Evolutionary conservation across 2,329 filamentous ascomycete species (phyloP).

Genomic region (Colletotrichum plurivorum): DNA sequence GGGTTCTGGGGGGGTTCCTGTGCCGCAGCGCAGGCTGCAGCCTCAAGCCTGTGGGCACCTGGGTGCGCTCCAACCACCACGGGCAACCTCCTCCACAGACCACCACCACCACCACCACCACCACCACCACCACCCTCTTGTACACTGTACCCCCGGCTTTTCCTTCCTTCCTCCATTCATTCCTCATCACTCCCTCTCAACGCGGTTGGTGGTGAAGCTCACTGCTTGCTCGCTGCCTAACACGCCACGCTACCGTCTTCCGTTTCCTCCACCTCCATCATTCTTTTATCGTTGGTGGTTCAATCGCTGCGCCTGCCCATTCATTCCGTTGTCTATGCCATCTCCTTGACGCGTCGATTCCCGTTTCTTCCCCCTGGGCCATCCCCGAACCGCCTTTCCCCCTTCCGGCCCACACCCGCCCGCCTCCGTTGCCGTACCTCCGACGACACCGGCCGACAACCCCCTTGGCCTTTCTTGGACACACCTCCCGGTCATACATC

Average conservation of each 20-base stretch:
- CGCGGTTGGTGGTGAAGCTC: slow-evolving; percentile 14
- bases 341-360: slow-evolving; percentile 16
- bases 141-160: not conserved
- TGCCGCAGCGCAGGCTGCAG: too few species aligned
- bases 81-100: too few species aligned
- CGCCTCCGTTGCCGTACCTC: slow-evolving; percentile 37
- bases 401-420: slow-evolving; percentile 29
- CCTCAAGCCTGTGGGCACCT: too few species aligned
- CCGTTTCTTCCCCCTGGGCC: not conserved
- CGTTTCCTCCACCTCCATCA: slow-evolving; percentile 2
- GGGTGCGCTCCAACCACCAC: too few species aligned
- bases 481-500: not conserved
- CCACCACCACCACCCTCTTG: not conserved
- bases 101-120: not conserved
- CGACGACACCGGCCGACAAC: slow-evolving; percentile 25
- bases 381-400: not conserved
- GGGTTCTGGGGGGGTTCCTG: too few species aligned
- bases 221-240: not conserved
- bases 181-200: slow-evolving; percentile 22
- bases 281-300: not conserved
- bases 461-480: slow-evolving; percentile 32
- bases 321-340: not conserved
- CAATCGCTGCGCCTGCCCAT: slow-evolving; percentile 4
- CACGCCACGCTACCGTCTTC: not conserved
- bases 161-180: not conserved